Conservation (phyloP, 257 asterid species). For the Catharanthus roseus region DNA sequence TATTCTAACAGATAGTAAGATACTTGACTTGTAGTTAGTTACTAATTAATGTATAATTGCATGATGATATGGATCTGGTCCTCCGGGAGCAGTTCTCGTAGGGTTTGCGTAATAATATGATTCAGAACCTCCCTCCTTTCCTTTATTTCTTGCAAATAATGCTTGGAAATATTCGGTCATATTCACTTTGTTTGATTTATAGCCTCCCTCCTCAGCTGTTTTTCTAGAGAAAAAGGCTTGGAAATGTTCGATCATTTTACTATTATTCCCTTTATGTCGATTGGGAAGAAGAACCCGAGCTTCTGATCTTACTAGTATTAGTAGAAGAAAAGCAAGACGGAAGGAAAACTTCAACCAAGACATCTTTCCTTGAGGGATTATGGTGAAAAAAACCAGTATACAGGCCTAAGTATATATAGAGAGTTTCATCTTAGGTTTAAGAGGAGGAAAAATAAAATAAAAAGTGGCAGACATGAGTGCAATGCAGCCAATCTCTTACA, state of each 20-base stretch:
- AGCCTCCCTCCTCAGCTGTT: conserved; percentile 12
- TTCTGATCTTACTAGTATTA: conserved; percentile 12
- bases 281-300: conserved; percentile 13
- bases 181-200: neutral
- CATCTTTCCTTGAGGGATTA: conserved; percentile 17
- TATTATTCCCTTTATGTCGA: neutral
- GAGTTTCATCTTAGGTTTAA: neutral
- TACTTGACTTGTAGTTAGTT: too few relatives aligned
- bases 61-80: conserved; percentile 56
- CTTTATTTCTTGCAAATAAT: conserved; percentile 23
- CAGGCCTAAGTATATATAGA: neutral
- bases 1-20: too few relatives aligned
- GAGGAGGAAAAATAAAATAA: too few relatives aligned
- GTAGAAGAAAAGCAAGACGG: conserved; percentile 26
- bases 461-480: conserved; percentile 1
- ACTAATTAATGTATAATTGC: neutral
- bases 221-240: conserved; percentile 25
- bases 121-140: conserved; percentile 9
- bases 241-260: conserved; percentile 23
- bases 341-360: conserved; percentile 18
- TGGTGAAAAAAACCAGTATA: neutral
- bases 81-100: conserved; percentile 39
- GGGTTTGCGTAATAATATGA: conserved; percentile 23
- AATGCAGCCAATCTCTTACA: conserved; percentile 20
- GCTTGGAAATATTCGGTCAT: conserved; percentile 26